These are phyloP conservation scores for Leccinum holopus DNA, from an alignment of 1,284 basidiomycete species.

Conservation along the genomic window DNA sequence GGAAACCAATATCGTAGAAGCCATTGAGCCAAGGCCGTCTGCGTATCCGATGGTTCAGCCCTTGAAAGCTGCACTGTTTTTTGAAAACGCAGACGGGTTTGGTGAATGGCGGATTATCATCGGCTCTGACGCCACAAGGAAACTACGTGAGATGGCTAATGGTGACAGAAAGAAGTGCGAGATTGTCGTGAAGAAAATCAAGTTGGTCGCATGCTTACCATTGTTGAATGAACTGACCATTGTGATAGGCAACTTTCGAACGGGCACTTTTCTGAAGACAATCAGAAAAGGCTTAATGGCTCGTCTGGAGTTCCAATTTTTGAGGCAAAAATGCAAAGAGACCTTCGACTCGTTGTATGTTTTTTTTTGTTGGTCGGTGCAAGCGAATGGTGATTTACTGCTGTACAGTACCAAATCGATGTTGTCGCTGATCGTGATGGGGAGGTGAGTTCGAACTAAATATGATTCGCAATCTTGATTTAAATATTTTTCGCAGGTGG, in stretches of 20 bases:
- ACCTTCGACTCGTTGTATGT: constrained; percentile 61
- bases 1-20: not conserved
- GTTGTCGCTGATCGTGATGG: constrained; percentile 52
- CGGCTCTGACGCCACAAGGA: constrained; percentile 43
- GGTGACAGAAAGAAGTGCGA: constrained; percentile 43
- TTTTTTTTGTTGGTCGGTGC: not conserved
- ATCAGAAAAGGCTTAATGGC: constrained; percentile 60
- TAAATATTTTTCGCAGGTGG: constrained; percentile 37
- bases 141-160: constrained; percentile 42
- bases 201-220: constrained; percentile 34
- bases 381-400: not conserved
- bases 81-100: constrained; percentile 51
- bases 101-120: constrained; percentile 56
- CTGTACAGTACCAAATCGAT: constrained; percentile 60
- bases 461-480: not conserved
- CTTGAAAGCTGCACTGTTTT: constrained; percentile 48
- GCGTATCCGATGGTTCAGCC: constrained; percentile 49
- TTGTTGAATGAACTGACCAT: not conserved
- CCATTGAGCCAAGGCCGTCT: constrained; percentile 15
- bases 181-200: constrained; percentile 60
- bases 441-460: constrained; percentile 37
- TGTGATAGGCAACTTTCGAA: constrained; percentile 56
- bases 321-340: constrained; percentile 66
- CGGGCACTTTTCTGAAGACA: constrained; percentile 66
- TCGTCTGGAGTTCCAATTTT: constrained; percentile 55